These are phyloP conservation scores for Sphagnurus paluster DNA, from an alignment of 1,284 basidiomycete species.

Conservation along the genomic window DNA sequence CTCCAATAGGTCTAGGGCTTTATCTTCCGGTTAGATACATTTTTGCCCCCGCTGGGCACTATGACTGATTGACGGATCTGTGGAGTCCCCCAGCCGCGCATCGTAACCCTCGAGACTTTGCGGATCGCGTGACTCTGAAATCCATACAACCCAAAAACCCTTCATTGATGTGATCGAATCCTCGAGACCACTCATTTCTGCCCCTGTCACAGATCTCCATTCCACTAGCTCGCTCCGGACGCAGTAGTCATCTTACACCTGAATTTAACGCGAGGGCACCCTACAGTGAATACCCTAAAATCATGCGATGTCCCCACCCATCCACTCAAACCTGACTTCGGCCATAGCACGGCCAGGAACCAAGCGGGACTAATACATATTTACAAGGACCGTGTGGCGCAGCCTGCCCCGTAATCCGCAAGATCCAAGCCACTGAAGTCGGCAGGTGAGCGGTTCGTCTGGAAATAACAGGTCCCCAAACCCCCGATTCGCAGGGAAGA, in stretches of 20 bases:
- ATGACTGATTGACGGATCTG: conserved; percentile 10
- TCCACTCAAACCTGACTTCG: background rate
- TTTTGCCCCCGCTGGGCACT: background rate
- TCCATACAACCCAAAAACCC: conserved; percentile 13
- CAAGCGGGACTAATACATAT: conserved; percentile 11
- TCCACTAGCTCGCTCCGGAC: conserved; percentile 15
- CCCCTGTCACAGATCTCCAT: conserved; percentile 14
- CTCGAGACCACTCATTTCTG: conserved; percentile 8
- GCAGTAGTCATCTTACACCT: conserved; percentile 12
- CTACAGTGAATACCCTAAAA: conserved; percentile 11
- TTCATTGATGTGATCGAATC: conserved; percentile 16
- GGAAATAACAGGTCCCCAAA: background rate
- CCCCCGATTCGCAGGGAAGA: background rate
- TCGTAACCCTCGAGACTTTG: background rate
- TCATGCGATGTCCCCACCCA: conserved; percentile 9
- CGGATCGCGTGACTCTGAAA: conserved; percentile 4
- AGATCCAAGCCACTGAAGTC: background rate
- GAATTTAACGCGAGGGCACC: conserved; percentile 8
- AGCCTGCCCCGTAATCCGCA: conserved; percentile 10
- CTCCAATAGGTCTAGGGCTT: conserved; percentile 12
- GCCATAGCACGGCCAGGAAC: background rate
- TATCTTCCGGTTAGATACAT: conserved; percentile 7
- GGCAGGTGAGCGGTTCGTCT: conserved; percentile 9
- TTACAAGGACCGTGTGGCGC: conserved; percentile 11
- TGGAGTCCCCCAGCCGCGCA: background rate